Evolutionary conservation across 495 filamentous ascomycete genomes (phyloP).

Genomic region (Amorphotheca resinae): DNA sequence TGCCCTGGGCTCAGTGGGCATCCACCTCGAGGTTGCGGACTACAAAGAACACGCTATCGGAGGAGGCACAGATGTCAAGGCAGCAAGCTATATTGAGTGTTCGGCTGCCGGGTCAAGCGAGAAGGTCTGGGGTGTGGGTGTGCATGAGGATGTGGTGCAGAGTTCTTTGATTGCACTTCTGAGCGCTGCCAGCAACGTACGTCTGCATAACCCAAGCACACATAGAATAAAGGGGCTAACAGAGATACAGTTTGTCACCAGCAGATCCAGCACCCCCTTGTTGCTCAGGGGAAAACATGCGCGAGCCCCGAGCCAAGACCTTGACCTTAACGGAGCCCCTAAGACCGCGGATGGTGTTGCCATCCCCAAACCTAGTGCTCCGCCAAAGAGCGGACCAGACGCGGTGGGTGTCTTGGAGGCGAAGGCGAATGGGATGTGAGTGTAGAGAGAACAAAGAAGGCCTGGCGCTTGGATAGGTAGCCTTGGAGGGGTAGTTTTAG

Average conservation of each 20-base stretch:
- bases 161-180: conserved; percentile 82
- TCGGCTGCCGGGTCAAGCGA: conserved; percentile 53
- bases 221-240: neutral
- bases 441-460: conserved; percentile 7
- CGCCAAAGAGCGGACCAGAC: conserved; percentile 21
- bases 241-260: conserved; percentile 42
- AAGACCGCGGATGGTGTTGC: conserved; percentile 8
- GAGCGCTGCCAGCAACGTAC: conserved; percentile 78
- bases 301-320: conserved; percentile 23
- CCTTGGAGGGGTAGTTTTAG: conserved; percentile 13
- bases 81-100: conserved; percentile 89
- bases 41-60: conserved; percentile 97
- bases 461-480: conserved; percentile 10
- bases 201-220: too few relatives aligned
- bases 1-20: conserved; percentile 66
- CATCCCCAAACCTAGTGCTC: conserved; percentile 22
- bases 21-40: conserved; percentile 83
- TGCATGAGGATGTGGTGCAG: conserved; percentile 91
- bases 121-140: conserved; percentile 89
- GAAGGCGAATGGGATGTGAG: conserved; percentile 28
- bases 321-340: conserved; percentile 23
- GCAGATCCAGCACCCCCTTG: conserved; percentile 42
- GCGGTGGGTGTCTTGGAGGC: conserved; percentile 31
- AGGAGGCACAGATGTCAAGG: conserved; percentile 66
- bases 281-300: conserved; percentile 29